A percentile compares a stretch with the other conserved stretches of the same genome.
Conservation (phyloP, 1,284 basidiomycete species). For the Anthracocystis walkeri region DNA sequence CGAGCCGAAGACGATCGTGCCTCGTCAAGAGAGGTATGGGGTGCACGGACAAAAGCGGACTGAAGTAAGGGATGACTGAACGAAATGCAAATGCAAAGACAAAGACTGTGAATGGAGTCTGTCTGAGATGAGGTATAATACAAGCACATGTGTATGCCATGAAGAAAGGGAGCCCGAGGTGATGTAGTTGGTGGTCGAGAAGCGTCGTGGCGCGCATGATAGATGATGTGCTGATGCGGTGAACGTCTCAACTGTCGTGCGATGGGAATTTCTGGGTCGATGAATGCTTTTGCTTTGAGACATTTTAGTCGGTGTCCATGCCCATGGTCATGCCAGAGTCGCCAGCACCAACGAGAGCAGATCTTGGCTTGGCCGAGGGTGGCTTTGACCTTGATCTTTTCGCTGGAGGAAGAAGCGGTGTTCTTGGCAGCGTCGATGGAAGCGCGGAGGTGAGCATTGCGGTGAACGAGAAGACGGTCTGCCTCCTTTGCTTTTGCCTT, state of each 20-base stretch:
- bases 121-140: conserved; percentile 39
- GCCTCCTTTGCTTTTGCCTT: conserved; percentile 59
- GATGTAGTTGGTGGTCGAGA: neutral
- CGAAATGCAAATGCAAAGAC: conserved; percentile 36
- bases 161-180: neutral
- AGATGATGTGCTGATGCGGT: neutral
- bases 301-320: conserved; percentile 52
- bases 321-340: conserved; percentile 56
- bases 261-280: neutral
- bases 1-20: no score
- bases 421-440: conserved; percentile 49
- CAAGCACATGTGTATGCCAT: conserved; percentile 30
- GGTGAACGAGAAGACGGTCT: conserved; percentile 63
- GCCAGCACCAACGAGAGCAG: conserved; percentile 55
- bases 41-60: neutral
- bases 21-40: no score
- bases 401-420: conserved; percentile 35
- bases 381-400: conserved; percentile 58
- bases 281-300: no score
- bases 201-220: neutral
- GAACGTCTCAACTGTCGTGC: neutral
- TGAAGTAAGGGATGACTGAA: neutral
- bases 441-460: conserved; percentile 61
- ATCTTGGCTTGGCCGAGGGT: conserved; percentile 47
- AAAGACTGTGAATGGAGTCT: conserved; percentile 2